These are phyloP conservation scores for Komagataella mondaviorum DNA, from an alignment of 805 yeast genomes.

Conservation along the genomic window DNA sequence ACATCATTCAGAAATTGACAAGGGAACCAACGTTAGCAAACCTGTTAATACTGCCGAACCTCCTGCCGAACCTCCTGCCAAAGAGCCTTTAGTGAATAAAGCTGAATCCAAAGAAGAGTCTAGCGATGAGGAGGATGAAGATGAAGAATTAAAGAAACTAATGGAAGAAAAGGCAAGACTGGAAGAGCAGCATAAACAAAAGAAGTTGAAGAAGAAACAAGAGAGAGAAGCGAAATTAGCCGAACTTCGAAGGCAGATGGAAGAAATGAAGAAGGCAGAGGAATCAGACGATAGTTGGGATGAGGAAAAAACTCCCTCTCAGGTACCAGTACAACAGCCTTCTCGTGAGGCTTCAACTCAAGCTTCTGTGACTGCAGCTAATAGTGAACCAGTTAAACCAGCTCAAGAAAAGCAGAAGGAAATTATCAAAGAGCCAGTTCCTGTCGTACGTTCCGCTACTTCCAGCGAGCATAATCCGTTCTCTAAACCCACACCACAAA, in stretches of 20 bases:
- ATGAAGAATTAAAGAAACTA: constrained; percentile 28
- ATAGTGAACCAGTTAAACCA: neutral
- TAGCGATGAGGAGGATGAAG: constrained; percentile 26
- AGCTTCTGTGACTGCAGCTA: constrained; percentile 3
- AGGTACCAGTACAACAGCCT: neutral
- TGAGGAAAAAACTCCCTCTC: constrained; percentile 2
- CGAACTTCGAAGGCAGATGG: constrained; percentile 45
- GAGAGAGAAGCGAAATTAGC: constrained; percentile 51
- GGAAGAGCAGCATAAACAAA: constrained; percentile 23
- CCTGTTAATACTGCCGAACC: constrained; percentile 2
- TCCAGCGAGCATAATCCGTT: constrained; percentile 11
- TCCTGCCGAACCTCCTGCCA: constrained; percentile 1
- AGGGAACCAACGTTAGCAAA: constrained; percentile 1
- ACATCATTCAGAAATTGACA: neutral
- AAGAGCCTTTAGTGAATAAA: constrained; percentile 2
- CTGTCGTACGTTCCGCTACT: neutral
- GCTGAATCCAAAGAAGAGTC: constrained; percentile 4
- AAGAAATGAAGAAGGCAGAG: constrained; percentile 29
- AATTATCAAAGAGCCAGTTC: neutral
- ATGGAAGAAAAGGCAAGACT: constrained; percentile 32
- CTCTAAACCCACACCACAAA: constrained; percentile 4
- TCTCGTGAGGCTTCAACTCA: constrained; percentile 4
- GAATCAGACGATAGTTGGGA: constrained; percentile 16
- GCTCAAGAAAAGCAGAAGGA: neutral
- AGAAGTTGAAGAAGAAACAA: constrained; percentile 33